phyloP scores from a whole-genome alignment of 805 yeast genomes.

The Candida loeiensis region DNA sequence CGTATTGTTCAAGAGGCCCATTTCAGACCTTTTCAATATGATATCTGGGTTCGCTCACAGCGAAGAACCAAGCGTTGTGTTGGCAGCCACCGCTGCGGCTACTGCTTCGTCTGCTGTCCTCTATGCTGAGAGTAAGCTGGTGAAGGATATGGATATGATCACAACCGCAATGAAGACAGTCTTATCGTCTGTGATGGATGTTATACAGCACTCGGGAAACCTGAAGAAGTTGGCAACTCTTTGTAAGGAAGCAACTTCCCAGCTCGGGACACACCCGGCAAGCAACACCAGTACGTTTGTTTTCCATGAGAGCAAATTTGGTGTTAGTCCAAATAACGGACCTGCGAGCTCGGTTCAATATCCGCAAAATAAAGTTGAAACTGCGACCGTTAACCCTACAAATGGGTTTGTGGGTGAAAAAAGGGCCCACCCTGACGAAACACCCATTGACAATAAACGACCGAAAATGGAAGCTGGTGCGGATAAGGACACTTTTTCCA shows the following conservation, averaged over 20 bases:
- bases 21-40: conserved; percentile 36
- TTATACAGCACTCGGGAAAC: conserved; percentile 18
- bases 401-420: too few relatives aligned
- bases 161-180: conserved; percentile 23
- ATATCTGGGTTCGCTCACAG: conserved; percentile 29
- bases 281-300: not conserved
- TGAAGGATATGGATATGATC: conserved; percentile 19
- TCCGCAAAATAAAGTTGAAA: too few relatives aligned
- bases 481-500: conserved; percentile 12
- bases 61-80: conserved; percentile 31
- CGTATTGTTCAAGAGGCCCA: conserved; percentile 21
- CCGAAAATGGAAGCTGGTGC: conserved; percentile 6
- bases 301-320: not conserved
- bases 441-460: conserved; percentile 9
- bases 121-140: conserved; percentile 24
- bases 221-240: conserved; percentile 22
- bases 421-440: too few relatives aligned
- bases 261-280: not conserved
- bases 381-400: too few relatives aligned
- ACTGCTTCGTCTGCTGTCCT: conserved; percentile 38
- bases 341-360: too few relatives aligned
- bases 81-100: conserved; percentile 35
- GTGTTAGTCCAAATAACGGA: too few relatives aligned
- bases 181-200: conserved; percentile 22
- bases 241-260: conserved; percentile 17